Conservation (phyloP, 78 protist genomes). For the Planoprotostelium fungivorum region DNA sequence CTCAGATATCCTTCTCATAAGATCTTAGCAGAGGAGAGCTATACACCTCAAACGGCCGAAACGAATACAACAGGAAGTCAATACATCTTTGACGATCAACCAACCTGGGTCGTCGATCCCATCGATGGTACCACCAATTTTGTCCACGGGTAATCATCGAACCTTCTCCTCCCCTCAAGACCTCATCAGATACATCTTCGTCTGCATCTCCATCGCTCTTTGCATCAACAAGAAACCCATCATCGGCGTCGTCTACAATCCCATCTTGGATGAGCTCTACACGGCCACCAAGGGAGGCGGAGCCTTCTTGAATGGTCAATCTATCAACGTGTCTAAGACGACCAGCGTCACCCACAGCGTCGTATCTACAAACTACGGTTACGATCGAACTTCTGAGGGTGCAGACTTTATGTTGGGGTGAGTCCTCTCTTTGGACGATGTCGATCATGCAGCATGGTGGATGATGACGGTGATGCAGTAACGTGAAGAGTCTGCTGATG, state of each 20-base stretch:
- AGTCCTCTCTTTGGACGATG: not conserved
- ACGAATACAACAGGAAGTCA: not conserved
- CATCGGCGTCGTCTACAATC: conserved; percentile 49
- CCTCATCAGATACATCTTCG: not conserved
- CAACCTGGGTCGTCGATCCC: conserved; percentile 68
- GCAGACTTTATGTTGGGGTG: conserved; percentile 51
- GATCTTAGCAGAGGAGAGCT: not conserved
- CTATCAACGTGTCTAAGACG: conserved; percentile 9
- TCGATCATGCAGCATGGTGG: not conserved
- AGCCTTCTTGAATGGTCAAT: conserved; percentile 49
- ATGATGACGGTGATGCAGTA: conserved; percentile 6
- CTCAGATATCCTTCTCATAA: not conserved
- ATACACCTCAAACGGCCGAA: not conserved
- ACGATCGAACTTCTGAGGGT: conserved; percentile 38
- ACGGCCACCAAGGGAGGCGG: conserved; percentile 53
- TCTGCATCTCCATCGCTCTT: conserved; percentile 57
- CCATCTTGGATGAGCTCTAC: conserved; percentile 57
- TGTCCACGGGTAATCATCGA: conserved; percentile 10
- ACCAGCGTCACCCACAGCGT: conserved; percentile 27
- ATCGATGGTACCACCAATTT: conserved; percentile 79
- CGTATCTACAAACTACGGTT: conserved; percentile 49
- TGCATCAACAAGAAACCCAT: conserved; percentile 20
- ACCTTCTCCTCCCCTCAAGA: not conserved
- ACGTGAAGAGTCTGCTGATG: conserved; percentile 23
- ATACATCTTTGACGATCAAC: not conserved